Base-by-base conservation (phyloP, 106 monocot genomes). In the Acanthochlamys bracteata region DNA sequence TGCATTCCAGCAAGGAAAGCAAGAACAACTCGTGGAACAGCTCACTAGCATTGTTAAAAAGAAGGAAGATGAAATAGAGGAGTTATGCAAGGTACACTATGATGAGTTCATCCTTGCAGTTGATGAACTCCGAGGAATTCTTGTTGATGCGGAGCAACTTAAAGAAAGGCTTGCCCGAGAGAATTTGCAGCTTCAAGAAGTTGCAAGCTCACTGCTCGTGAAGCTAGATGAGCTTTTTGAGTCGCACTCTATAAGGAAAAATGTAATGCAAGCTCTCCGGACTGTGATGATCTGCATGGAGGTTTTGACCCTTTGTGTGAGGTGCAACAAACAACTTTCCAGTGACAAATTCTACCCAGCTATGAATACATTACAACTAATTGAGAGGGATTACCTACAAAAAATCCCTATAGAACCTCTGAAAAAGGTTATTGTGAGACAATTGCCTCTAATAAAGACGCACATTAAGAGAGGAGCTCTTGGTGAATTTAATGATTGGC, bases 81-180 rank as follows among this genome's bases (percentile, higher is more conserved):
- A 73, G 42, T 42, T 66, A n/a, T 66, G 73, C 43, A 73, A 73
- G 39, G 20, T 66, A 2, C 73, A 73, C 24, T 73, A 73, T 42
- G 73, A 73, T 40, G 72, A 73, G 14, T 73, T 73, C 64, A 73
- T 73, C 22, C 54, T 54, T 10, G 64, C 72, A 10, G 72, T 73
- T 0, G 73, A 73, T 22, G 73, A 73, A 45, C 73, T 73, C 43
- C 57, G 65, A 45, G 65, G 45, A 7, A 42, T 73, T 16, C 42
- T 73, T 12, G 65, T 66, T 59, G 73, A 73, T 52, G 65, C 73
- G 0, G 65, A 73, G 14, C 27, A 59, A 26, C 58, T 73, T 14
- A 73, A 73, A 42, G 33, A n/a, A 8, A 27, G 17, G 10, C 73
- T 73, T 46, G 42, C 65, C 9, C 26, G 17, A 0, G 65, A 73